Conservation (phyloP, 306 rosid genomes). For the Hippophae gyantsensis region DNA sequence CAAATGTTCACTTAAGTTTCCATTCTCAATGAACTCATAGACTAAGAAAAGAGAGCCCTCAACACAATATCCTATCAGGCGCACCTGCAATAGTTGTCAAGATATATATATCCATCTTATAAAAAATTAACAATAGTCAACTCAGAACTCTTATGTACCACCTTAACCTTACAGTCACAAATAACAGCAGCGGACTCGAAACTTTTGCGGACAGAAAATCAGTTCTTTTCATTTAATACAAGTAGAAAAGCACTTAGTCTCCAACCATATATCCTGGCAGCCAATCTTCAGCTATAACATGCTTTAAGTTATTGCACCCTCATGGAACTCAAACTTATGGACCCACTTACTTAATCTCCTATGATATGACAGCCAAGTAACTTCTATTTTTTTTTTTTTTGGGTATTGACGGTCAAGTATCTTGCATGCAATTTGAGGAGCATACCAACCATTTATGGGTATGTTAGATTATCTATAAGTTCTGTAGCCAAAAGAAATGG, state of each 20-base stretch:
- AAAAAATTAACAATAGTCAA: constrained; percentile 2
- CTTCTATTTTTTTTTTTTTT: too few relatives aligned
- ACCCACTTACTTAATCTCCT: too few relatives aligned
- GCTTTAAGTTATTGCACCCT: background rate
- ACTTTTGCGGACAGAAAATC: background rate
- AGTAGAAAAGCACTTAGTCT: background rate
- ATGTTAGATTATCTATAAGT: too few relatives aligned
- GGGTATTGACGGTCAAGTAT: too few relatives aligned
- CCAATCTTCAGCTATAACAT: background rate
- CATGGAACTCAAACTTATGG: background rate
- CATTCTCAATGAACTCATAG: constrained; percentile 86
- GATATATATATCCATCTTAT: background rate
- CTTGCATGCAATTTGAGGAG: too few relatives aligned
- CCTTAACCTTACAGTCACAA: background rate
- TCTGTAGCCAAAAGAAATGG: too few relatives aligned
- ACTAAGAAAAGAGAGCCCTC: constrained; percentile 86
- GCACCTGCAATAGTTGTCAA: constrained; percentile 49
- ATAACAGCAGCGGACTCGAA: background rate
- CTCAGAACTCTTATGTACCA: background rate
- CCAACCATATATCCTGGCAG: background rate
- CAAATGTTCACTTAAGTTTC: constrained; percentile 80
- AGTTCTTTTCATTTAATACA: background rate
- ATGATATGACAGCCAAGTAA: too few relatives aligned
- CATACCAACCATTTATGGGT: too few relatives aligned
- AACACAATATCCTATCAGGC: constrained; percentile 85